Conservation (phyloP, 345 rosid species). For the Lepidium africanum region DNA sequence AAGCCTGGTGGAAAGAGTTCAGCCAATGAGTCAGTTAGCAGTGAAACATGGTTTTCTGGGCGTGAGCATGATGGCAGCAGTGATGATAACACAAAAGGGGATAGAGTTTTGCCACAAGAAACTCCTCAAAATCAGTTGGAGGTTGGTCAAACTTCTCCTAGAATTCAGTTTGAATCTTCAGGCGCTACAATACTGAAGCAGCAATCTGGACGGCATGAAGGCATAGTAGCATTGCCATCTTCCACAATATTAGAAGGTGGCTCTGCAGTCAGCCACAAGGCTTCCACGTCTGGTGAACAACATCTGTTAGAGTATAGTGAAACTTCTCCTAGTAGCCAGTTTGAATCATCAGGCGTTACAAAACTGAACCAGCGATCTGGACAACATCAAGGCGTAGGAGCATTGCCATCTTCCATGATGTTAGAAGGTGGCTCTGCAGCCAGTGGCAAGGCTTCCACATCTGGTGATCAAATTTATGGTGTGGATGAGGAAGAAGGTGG, state of each 20-base stretch:
- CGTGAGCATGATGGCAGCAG: conserved; percentile 59
- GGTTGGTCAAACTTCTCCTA: conserved; percentile 27
- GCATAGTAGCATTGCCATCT: conserved; percentile 21
- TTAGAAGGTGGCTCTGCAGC: conserved; percentile 38
- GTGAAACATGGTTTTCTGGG: conserved; percentile 84
- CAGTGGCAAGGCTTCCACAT: conserved; percentile 31
- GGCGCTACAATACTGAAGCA: conserved; percentile 23
- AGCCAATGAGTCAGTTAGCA: conserved; percentile 52
- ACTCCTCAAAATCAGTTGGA: conserved; percentile 30
- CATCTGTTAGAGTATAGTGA: conserved; percentile 10
- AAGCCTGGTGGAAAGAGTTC: conserved; percentile 51
- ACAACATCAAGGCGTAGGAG: conserved; percentile 27
- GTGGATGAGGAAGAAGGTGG: conserved; percentile 21
- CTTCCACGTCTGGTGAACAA: conserved; percentile 35
- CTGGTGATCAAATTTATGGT: conserved; percentile 30
- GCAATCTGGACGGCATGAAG: conserved; percentile 32
- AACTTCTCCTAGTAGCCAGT: conserved; percentile 31
- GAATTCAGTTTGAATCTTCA: conserved; percentile 33
- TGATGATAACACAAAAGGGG: conserved; percentile 43
- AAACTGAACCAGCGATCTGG: conserved; percentile 27
- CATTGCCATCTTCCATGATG: conserved; percentile 26
- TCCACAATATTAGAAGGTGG: conserved; percentile 34
- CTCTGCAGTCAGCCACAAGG: conserved; percentile 27
- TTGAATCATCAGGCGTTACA: conserved; percentile 26
- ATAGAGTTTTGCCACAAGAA: conserved; percentile 33